Base-by-base conservation (phyloP, 2,329 filamentous ascomycete species). In the Trichoderma breve region DNA sequence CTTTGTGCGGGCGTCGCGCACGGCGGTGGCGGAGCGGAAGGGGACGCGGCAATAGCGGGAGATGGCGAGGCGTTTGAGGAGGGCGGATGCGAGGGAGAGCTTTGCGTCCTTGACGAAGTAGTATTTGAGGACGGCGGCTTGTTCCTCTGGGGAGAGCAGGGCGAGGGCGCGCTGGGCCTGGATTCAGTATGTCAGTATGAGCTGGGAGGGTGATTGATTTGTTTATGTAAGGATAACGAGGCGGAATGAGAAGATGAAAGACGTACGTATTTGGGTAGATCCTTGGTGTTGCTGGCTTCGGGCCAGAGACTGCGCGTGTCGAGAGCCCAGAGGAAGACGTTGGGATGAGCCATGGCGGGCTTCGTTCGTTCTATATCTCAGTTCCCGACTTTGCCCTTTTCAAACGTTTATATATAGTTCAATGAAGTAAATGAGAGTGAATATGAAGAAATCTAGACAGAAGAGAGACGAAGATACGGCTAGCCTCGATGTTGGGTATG, bases 1-100 rank as follows among this genome's bases (percentile, higher is more conserved):
- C 79, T 90, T 90, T 69, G 82, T 84, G 76, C 82, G 83, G 79
- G 81, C 73, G 83, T 90, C 84, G 80, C 90, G 86, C 12, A 86
- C 85, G 71, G 92, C 83, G 21, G 77, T 81, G 62, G 90, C 88
- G 4, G 85, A 80, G 53, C 83, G 80, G 92, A 92, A 95, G 12
- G 89, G 83, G 24, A 91, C 83, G 68, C 81, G 81, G 73, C 87
- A 84, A 70, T 86, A 85, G 75, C 87, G 86, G 71, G 88, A 85
- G 74, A 94, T 87, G 77, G 88, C 90, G 75, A 90, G 86, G 70
- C 91, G 90, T 83, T 95, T 95, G 73, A 95, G 84, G 64, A 95
- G 86, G 57, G 90, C 87, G 21, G 92, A 95, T 28, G 83, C 91
- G 55, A 95, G 85, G 63, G 88, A 87, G 86, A 94, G 91, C 79